phyloP scores from a whole-genome alignment of 2,329 filamentous ascomycete genomes.

The Penicillium sp. region DNA sequence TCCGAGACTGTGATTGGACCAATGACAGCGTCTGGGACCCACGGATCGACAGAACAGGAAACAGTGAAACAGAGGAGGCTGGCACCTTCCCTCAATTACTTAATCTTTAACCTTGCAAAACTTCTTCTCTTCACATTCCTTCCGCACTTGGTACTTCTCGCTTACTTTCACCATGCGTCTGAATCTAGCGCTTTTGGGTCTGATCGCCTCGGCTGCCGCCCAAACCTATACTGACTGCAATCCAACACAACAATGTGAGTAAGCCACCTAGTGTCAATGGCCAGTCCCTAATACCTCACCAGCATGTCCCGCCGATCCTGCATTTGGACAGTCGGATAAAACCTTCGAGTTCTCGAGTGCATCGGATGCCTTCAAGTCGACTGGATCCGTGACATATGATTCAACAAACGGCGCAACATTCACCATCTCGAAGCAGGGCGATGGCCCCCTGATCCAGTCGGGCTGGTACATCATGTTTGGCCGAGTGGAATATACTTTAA shows the following conservation, averaged over 20 bases:
- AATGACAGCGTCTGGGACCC: constrained; percentile 12
- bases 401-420: constrained; percentile 74
- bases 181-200: constrained; percentile 25
- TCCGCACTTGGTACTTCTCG: not conserved
- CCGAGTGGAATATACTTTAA: constrained; percentile 80
- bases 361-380: constrained; percentile 75
- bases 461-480: constrained; percentile 99
- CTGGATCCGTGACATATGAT: constrained; percentile 70
- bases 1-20: constrained; percentile 6
- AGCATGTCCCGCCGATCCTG: constrained; percentile 73
- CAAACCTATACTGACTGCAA: constrained; percentile 50
- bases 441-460: constrained; percentile 82
- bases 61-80: constrained; percentile 24
- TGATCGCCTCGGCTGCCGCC: constrained; percentile 35
- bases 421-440: constrained; percentile 73
- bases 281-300: constrained; percentile 21
- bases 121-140: constrained; percentile 9
- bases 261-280: not conserved
- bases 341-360: constrained; percentile 77
- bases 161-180: constrained; percentile 34
- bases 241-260: constrained; percentile 42
- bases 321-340: constrained; percentile 74
- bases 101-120: constrained; percentile 2
- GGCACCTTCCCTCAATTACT: constrained; percentile 16
- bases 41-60: constrained; percentile 16